phyloP scores from a whole-genome alignment of 768 basidiomycete genomes.

The Psilocybe azurescens region DNA sequence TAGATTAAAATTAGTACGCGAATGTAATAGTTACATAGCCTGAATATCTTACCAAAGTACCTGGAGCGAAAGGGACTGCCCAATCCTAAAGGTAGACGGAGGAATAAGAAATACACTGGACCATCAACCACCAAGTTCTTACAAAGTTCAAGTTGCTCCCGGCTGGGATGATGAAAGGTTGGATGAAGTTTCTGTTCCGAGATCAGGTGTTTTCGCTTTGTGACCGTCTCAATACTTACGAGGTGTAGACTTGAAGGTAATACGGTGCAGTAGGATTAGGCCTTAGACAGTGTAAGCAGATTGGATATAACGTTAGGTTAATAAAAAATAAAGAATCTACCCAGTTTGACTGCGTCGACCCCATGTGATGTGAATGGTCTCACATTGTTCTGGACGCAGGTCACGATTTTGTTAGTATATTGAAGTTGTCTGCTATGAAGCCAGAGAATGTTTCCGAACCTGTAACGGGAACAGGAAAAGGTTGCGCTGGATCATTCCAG shows the following conservation, averaged over 20 bases:
- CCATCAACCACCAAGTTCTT: constrained; percentile 25
- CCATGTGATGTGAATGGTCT: constrained; percentile 48
- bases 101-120: neutral
- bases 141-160: constrained; percentile 54
- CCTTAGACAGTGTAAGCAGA: constrained; percentile 32
- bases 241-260: constrained; percentile 63
- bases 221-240: constrained; percentile 43
- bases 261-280: constrained; percentile 62
- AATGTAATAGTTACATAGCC: neutral
- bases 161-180: constrained; percentile 56
- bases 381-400: constrained; percentile 43
- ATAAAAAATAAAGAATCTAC: constrained; percentile 27
- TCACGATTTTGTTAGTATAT: neutral
- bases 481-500: constrained; percentile 38
- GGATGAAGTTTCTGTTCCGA: constrained; percentile 46
- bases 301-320: neutral
- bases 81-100: constrained; percentile 46
- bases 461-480: constrained; percentile 46
- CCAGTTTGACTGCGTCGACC: constrained; percentile 41
- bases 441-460: constrained; percentile 25
- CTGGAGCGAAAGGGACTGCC: constrained; percentile 63
- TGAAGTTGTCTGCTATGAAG: neutral
- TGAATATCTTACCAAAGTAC: constrained; percentile 48
- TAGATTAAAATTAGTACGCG: constrained; percentile 22
- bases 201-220: neutral